These are phyloP conservation scores for Fraxinus sp. DNA, from an alignment of 305 asterid genomes.

Conservation along the genomic window DNA sequence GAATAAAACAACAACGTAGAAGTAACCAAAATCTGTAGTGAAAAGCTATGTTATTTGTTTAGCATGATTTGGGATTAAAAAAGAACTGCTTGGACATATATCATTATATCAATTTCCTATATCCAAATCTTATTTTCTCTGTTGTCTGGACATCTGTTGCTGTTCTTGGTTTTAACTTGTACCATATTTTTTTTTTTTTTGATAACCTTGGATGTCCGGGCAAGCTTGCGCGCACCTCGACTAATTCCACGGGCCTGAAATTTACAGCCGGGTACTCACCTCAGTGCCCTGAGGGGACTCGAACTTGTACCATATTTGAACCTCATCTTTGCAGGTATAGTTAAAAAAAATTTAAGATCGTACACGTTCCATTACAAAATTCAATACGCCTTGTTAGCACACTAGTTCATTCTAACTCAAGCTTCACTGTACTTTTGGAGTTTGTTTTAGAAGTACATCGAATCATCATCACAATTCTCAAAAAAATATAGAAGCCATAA, in stretches of 20 bases:
- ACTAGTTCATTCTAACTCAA: slow-evolving; percentile 10
- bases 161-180: background rate
- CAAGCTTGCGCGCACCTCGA: no score
- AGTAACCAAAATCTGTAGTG: background rate
- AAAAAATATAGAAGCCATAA: background rate
- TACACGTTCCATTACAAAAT: background rate
- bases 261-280: no score
- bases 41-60: background rate
- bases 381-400: background rate
- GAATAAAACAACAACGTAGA: slow-evolving; percentile 5
- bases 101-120: background rate
- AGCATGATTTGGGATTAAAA: background rate
- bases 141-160: slow-evolving; percentile 3
- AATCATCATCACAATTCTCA: background rate
- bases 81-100: background rate
- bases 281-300: no score
- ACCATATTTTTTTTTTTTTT: no score
- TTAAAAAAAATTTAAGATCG: background rate
- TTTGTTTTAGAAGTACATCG: background rate
- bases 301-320: background rate
- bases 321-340: background rate
- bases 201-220: no score
- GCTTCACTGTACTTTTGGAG: background rate
- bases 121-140: slow-evolving; percentile 3
- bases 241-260: no score